Percentiles rank a stretch among this genome's conserved stretches.
phyloP scores from a whole-genome alignment of 2,329 filamentous ascomycete genomes.

The Penicillium concentricum region DNA sequence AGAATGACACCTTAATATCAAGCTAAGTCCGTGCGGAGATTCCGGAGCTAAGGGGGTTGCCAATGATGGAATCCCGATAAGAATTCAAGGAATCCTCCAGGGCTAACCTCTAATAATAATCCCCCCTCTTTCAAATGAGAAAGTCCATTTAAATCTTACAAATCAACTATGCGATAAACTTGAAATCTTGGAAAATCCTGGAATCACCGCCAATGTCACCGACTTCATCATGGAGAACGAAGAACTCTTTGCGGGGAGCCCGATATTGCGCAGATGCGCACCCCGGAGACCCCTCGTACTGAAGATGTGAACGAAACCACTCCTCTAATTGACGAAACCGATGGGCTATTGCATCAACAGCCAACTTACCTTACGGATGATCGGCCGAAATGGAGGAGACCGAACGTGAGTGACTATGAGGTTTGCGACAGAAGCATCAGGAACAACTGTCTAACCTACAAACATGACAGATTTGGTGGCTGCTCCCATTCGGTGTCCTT shows the following conservation, averaged over 20 bases:
- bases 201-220: background rate
- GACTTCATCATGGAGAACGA: slow-evolving; percentile 34
- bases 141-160: background rate
- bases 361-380: background rate
- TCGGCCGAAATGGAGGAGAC: slow-evolving; percentile 49
- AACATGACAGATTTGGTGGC: slow-evolving; percentile 68
- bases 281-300: slow-evolving; percentile 8
- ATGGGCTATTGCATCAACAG: background rate
- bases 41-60: slow-evolving; percentile 3
- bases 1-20: background rate
- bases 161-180: slow-evolving; percentile 1
- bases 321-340: background rate
- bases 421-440: background rate
- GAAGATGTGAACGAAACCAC: slow-evolving; percentile 3
- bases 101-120: background rate
- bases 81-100: background rate
- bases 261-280: slow-evolving; percentile 29
- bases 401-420: slow-evolving; percentile 44
- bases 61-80: slow-evolving; percentile 5
- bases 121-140: background rate
- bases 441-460: slow-evolving; percentile 10
- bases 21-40: slow-evolving; percentile 5
- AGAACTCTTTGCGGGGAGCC: slow-evolving; percentile 32
- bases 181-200: background rate
- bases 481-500: slow-evolving; percentile 75